These are phyloP conservation scores for Neurospora sublineolata DNA, from an alignment of 495 filamentous ascomycete genomes.

Conservation along the genomic window DNA sequence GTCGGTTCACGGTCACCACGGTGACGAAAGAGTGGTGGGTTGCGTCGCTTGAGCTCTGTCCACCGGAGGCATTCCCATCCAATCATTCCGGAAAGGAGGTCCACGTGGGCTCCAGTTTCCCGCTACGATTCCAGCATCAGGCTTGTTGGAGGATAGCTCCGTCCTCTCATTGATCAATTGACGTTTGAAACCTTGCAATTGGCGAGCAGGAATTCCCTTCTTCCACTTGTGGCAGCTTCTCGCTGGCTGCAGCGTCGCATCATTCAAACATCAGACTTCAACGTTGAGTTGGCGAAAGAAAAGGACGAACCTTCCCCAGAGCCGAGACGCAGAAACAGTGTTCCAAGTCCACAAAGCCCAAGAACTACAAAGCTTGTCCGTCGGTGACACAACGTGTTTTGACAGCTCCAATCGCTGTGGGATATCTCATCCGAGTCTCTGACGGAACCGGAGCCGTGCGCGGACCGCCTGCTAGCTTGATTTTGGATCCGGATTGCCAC, in stretches of 20 bases:
- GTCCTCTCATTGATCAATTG: constrained; percentile 24
- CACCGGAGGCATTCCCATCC: background rate
- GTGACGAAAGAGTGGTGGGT: background rate
- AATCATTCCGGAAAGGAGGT: background rate
- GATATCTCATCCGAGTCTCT: background rate
- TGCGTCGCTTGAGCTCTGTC: background rate
- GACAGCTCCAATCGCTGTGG: background rate
- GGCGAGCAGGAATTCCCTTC: background rate
- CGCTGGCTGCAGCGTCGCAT: constrained; percentile 5
- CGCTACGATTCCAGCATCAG: background rate
- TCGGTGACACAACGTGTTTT: background rate
- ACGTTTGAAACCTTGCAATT: constrained; percentile 3
- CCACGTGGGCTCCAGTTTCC: background rate
- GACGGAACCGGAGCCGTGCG: background rate
- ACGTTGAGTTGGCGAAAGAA: background rate
- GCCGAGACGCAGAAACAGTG: background rate
- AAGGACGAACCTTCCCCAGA: background rate
- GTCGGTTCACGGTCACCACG: background rate
- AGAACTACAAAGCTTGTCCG: background rate
- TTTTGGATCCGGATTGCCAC: background rate
- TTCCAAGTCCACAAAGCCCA: background rate
- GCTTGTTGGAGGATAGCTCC: background rate
- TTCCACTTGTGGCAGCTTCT: constrained; percentile 6
- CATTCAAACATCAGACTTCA: background rate
- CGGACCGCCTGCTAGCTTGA: background rate